Conservation (phyloP, 1,139 yeast genomes). For the Geotrichum bryndzae region DNA sequence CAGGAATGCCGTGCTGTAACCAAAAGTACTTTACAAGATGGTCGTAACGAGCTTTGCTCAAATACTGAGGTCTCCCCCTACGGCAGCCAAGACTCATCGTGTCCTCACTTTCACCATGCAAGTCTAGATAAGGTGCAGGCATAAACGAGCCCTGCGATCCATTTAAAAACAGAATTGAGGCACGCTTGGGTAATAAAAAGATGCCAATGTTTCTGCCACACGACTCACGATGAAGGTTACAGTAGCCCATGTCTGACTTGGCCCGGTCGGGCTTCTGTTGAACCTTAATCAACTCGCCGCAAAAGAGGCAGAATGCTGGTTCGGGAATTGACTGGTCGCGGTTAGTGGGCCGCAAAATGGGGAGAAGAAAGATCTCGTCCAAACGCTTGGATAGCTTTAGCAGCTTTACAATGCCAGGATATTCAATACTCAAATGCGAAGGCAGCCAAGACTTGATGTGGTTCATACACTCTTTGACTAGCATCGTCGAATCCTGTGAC, state of each 20-base stretch:
- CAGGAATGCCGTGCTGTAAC: slow-evolving; percentile 75
- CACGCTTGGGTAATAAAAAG: slow-evolving; percentile 69
- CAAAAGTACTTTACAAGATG: slow-evolving; percentile 62
- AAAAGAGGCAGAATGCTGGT: slow-evolving; percentile 82
- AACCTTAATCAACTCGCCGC: slow-evolving; percentile 63
- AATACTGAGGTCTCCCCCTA: slow-evolving; percentile 64
- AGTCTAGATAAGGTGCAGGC: slow-evolving; percentile 78
- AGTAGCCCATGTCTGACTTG: slow-evolving; percentile 32
- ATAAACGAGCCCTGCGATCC: slow-evolving; percentile 68
- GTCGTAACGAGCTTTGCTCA: slow-evolving; percentile 60
- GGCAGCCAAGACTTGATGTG: slow-evolving; percentile 5
- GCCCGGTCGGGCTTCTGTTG: slow-evolving; percentile 43
- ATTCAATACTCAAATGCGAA: slow-evolving; percentile 39
- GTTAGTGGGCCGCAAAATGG: slow-evolving; percentile 26
- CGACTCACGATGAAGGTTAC: slow-evolving; percentile 36
- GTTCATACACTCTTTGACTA: slow-evolving; percentile 5
- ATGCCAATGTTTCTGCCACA: slow-evolving; percentile 69
- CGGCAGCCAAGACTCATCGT: slow-evolving; percentile 43
- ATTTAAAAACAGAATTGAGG: slow-evolving; percentile 60
- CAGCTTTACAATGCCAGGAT: slow-evolving; percentile 60
- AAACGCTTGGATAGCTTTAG: slow-evolving; percentile 59
- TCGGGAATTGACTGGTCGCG: slow-evolving; percentile 41
- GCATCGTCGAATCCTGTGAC: neutral
- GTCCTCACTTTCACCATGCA: slow-evolving; percentile 80
- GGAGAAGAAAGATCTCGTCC: slow-evolving; percentile 53